Conservation (phyloP, 768 basidiomycete species). For the Trametes elegans region DNA sequence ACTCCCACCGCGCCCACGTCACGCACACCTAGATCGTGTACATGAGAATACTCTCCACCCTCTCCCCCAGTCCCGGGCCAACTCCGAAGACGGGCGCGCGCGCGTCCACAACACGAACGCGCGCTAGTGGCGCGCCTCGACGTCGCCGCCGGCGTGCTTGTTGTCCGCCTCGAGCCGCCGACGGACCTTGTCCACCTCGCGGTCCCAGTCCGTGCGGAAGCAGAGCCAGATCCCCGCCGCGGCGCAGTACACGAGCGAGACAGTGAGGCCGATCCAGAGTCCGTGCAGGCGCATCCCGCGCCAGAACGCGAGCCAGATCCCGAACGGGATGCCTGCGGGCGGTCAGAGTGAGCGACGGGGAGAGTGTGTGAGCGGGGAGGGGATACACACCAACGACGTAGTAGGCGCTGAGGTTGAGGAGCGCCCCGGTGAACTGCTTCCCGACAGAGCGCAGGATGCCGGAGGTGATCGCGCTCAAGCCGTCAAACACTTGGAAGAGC, state of each 20-base stretch:
- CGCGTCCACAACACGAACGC: too few species aligned
- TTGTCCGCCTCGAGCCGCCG: conserved; percentile 51
- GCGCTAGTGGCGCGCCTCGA: conserved; percentile 7
- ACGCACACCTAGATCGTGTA: too few species aligned
- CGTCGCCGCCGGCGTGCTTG: conserved; percentile 20
- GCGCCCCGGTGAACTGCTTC: conserved; percentile 73
- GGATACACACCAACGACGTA: conserved; percentile 60
- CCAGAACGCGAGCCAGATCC: conserved; percentile 73
- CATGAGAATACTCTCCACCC: neutral
- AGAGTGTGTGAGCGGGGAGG: neutral
- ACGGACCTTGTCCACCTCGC: conserved; percentile 62
- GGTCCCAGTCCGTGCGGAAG: conserved; percentile 64
- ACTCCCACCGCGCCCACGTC: too few species aligned
- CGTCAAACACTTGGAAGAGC: conserved; percentile 86
- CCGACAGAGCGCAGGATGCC: conserved; percentile 85
- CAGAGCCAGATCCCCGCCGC: conserved; percentile 52
- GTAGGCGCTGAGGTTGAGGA: conserved; percentile 80
- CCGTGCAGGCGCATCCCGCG: conserved; percentile 59
- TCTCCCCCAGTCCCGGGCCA: too few species aligned
- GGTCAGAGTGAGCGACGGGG: neutral
- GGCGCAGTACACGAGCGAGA: conserved; percentile 59
- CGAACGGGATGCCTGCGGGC: conserved; percentile 70
- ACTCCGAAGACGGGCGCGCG: too few species aligned
- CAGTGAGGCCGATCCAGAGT: conserved; percentile 82
- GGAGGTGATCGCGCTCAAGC: conserved; percentile 58